Conservation (phyloP, 176 grass and related monocot species). For the Aegilops bicornis region DNA sequence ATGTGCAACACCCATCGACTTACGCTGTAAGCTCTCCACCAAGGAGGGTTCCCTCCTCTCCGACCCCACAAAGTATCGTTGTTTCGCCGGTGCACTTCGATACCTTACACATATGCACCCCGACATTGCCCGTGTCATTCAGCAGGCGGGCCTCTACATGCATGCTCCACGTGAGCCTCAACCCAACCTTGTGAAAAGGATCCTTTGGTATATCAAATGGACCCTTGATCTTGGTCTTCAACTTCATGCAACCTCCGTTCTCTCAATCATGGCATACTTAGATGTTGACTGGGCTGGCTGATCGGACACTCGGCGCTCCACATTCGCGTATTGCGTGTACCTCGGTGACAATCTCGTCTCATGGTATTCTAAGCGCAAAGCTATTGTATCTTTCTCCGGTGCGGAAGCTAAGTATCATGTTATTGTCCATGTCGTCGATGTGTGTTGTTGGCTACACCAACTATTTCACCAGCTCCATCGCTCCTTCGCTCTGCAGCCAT, state of each 20-base stretch:
- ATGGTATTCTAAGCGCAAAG: no score
- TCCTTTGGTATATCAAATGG: neutral
- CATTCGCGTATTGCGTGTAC: neutral
- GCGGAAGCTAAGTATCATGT: no score
- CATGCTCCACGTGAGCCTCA: neutral
- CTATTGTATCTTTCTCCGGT: no score
- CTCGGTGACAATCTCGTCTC: no score
- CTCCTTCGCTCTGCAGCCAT: neutral
- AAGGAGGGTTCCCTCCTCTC: no score
- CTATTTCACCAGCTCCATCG: neutral
- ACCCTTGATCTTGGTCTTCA: neutral
- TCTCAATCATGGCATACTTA: no score
- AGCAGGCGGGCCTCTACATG: neutral
- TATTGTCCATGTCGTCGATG: no score
- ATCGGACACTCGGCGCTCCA: neutral
- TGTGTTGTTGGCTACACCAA: no score
- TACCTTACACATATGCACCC: neutral
- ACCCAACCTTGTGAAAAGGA: neutral
- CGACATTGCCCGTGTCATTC: neutral
- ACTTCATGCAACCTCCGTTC: neutral
- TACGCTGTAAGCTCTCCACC: neutral
- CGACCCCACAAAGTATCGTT: no score
- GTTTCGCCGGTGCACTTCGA: neutral
- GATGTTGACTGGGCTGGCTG: no score
- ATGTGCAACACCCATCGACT: neutral